Evolutionary conservation across 495 filamentous ascomycete species (phyloP).

Genomic region (Aspergillus panamensis): DNA sequence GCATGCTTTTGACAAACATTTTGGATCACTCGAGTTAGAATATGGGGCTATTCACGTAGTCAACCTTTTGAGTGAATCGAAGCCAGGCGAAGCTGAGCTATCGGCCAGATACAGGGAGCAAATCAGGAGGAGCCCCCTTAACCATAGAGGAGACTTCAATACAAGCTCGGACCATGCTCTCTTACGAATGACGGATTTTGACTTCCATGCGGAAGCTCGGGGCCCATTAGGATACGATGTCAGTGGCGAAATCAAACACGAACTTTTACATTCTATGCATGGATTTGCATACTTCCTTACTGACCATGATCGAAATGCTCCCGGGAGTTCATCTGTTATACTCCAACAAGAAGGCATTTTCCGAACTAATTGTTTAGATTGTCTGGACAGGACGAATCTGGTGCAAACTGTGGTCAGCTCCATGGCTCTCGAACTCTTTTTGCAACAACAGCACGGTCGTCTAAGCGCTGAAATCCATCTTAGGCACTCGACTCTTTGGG

Average conservation of each 20-base stretch:
- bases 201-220: conserved; percentile 92
- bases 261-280: conserved; percentile 72
- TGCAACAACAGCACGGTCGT: conserved; percentile 61
- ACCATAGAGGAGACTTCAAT: conserved; percentile 39
- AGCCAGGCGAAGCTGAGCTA: conserved; percentile 77
- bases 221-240: conserved; percentile 85
- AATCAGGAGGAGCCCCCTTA: conserved; percentile 64
- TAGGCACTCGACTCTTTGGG: conserved; percentile 88
- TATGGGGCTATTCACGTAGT: conserved; percentile 90
- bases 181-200: conserved; percentile 76
- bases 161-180: conserved; percentile 62
- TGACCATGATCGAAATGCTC: conserved; percentile 49
- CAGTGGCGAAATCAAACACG: conserved; percentile 69
- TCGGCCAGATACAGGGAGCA: conserved; percentile 74
- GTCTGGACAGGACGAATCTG: conserved; percentile 91
- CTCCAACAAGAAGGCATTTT: conserved; percentile 93
- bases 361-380: conserved; percentile 93
- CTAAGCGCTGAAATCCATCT: conserved; percentile 80
- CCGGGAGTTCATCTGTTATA: conserved; percentile 60
- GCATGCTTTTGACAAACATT: conserved; percentile 93
- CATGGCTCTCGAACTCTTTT: conserved; percentile 81
- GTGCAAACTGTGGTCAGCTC: conserved; percentile 92
- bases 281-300: conserved; percentile 87
- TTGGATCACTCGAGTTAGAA: conserved; percentile 72
- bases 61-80: conserved; percentile 85